Percentiles rank a stretch among this genome's conserved stretches.
Evolutionary conservation across 305 asterid species (phyloP).

Genomic region (Solanum aculeatissimum): DNA sequence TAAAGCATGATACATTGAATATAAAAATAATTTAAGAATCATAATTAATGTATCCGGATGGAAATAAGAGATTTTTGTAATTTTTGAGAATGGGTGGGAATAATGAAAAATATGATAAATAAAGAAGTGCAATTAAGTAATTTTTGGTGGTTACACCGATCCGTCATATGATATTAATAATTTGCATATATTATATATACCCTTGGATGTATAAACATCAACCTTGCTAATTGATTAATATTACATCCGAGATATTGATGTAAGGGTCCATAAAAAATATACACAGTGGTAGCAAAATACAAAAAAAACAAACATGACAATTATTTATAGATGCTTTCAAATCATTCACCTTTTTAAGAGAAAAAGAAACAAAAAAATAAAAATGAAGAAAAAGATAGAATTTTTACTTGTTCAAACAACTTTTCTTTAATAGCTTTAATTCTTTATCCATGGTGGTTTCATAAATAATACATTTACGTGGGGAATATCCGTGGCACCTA

Average conservation of each 20-base stretch:
- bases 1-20: too few species aligned
- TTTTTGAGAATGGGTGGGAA: too few species aligned
- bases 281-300: not conserved
- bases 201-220: not conserved
- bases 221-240: not conserved
- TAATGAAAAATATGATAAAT: too few species aligned
- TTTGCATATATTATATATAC: not conserved
- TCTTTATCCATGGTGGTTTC: not conserved
- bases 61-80: too few species aligned
- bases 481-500: conserved; percentile 35
- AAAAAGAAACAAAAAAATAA: too few species aligned
- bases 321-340: not conserved
- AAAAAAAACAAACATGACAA: not conserved
- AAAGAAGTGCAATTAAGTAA: too few species aligned
- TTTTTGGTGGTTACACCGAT: not conserved
- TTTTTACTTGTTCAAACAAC: not conserved
- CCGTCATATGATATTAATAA: not conserved
- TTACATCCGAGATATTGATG: not conserved
- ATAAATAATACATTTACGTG: not conserved
- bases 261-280: not conserved
- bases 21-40: too few species aligned
- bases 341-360: not conserved
- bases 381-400: not conserved
- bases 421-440: not conserved
- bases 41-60: too few species aligned